phyloP scores from a whole-genome alignment of 345 rosid species.

The Populus nigra region DNA sequence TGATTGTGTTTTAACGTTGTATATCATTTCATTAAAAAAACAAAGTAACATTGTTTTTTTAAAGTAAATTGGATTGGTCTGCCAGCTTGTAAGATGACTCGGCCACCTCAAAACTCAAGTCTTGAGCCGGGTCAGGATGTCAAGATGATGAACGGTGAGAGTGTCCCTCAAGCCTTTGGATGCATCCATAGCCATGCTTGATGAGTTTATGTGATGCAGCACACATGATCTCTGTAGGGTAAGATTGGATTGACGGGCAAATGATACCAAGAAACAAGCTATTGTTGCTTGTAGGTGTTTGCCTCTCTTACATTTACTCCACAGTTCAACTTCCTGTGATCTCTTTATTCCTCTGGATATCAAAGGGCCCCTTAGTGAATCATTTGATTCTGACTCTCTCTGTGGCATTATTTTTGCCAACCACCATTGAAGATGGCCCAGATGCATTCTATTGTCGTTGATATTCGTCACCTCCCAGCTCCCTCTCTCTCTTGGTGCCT shows the following conservation, averaged over 20 bases:
- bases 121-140: too few relatives aligned
- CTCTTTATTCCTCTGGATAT: not conserved
- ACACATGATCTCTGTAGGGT: not conserved
- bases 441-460: not conserved
- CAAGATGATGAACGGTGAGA: too few relatives aligned
- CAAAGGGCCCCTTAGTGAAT: not conserved
- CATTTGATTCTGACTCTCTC: not conserved
- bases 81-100: too few relatives aligned
- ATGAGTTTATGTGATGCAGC: not conserved
- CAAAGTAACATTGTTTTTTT: too few relatives aligned
- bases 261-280: not conserved
- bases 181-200: not conserved
- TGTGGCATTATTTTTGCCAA: not conserved
- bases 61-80: too few relatives aligned
- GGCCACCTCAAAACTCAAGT: too few relatives aligned
- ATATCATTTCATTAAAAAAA: too few relatives aligned
- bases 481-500: not conserved
- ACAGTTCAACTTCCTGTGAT: too few relatives aligned
- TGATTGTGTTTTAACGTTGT: rapidly evolving
- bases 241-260: not conserved
- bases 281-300: not conserved
- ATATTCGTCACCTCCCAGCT: not conserved
- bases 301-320: not conserved
- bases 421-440: not conserved
- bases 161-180: too few relatives aligned